Evolutionary conservation across 2,329 filamentous ascomycete genomes (phyloP).

Genomic region (Ascochyta pisi): DNA sequence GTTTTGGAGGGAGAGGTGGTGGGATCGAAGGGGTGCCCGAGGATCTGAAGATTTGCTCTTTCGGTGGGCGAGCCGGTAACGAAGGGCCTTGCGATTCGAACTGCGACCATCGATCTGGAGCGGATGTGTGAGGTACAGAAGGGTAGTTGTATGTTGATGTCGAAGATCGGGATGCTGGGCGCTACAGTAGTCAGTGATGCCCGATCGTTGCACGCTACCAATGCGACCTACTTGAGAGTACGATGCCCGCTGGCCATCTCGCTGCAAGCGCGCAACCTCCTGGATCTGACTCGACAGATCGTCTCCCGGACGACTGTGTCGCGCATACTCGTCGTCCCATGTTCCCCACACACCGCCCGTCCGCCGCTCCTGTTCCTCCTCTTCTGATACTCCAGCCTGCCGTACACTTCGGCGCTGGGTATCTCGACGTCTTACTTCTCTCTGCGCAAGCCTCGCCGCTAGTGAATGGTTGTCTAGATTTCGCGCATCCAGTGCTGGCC

Average conservation of each 20-base stretch:
- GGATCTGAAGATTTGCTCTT: slow-evolving; percentile 37
- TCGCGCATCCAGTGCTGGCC: slow-evolving; percentile 11
- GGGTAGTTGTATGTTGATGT: slow-evolving; percentile 53
- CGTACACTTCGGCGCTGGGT: slow-evolving; percentile 38
- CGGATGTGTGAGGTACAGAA: slow-evolving; percentile 51
- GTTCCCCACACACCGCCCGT: slow-evolving; percentile 60
- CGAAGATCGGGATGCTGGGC: slow-evolving; percentile 32
- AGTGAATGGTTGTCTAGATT: slow-evolving; percentile 28
- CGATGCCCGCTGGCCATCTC: slow-evolving; percentile 31
- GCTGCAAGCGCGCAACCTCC: slow-evolving; percentile 53
- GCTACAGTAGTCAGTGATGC: slow-evolving; percentile 29
- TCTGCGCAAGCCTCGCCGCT: slow-evolving; percentile 36
- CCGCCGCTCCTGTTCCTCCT: slow-evolving; percentile 55
- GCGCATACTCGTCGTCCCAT: slow-evolving; percentile 62
- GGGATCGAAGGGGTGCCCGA: slow-evolving; percentile 33
- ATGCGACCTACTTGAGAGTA: slow-evolving; percentile 33
- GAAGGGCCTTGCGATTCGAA: slow-evolving; percentile 19
- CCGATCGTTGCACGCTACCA: not conserved
- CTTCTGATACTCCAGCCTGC: slow-evolving; percentile 32
- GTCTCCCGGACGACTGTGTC: slow-evolving; percentile 53
- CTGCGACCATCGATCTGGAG: slow-evolving; percentile 43
- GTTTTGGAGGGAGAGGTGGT: slow-evolving; percentile 41
- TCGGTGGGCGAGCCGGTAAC: slow-evolving; percentile 51
- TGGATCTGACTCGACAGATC: slow-evolving; percentile 62
- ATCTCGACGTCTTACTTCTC: slow-evolving; percentile 30